Evolutionary conservation across 2,329 filamentous ascomycete genomes (phyloP).

Genomic region (Colletotrichum tropicale): DNA sequence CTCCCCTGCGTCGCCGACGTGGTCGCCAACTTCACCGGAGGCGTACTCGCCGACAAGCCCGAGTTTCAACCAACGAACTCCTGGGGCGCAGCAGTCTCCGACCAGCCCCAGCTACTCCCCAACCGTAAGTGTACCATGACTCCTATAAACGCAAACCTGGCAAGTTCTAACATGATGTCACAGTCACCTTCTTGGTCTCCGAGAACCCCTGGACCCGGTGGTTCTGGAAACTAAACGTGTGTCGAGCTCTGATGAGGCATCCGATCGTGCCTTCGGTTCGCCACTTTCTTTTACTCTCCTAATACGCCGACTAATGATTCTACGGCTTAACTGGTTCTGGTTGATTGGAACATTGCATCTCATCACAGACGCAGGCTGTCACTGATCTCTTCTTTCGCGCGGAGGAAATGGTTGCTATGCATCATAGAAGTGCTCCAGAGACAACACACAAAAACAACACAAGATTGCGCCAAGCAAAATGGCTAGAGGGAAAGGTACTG

Average conservation of each 20-base stretch:
- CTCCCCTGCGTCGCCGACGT: constrained; percentile 75
- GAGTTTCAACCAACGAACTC: constrained; percentile 59
- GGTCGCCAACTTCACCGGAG: constrained; percentile 75
- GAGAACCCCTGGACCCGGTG: constrained; percentile 47
- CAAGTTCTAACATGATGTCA: constrained; percentile 27
- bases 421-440: constrained; percentile 21
- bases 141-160: not conserved
- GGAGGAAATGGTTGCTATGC: constrained; percentile 2
- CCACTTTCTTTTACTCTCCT: constrained; percentile 14
- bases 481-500: not conserved
- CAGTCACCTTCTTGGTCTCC: constrained; percentile 54
- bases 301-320: constrained; percentile 46
- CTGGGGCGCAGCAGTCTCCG: constrained; percentile 62
- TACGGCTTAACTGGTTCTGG: constrained; percentile 15
- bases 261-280: not conserved
- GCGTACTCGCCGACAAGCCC: constrained; percentile 69
- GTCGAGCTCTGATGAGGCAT: constrained; percentile 14
- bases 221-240: constrained; percentile 45
- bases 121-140: constrained; percentile 43
- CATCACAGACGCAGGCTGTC: constrained; percentile 24
- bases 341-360: constrained; percentile 18
- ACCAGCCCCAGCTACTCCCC: constrained; percentile 78
- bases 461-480: constrained; percentile 11
- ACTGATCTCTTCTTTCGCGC: constrained; percentile 11
- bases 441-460: not conserved